phyloP scores from a whole-genome alignment of 140 eudicot species.

The Ambrosia hybrid region DNA sequence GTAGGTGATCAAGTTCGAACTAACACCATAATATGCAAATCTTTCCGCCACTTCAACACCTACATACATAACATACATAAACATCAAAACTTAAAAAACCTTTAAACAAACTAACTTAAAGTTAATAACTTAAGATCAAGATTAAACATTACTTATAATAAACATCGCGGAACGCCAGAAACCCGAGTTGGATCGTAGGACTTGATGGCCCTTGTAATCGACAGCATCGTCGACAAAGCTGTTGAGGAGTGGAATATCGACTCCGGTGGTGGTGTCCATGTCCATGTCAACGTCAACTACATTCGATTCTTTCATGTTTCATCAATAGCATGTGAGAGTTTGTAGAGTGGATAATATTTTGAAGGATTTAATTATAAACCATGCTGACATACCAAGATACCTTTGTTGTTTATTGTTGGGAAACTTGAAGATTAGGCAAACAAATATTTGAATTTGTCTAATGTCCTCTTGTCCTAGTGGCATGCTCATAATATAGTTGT shows the following conservation, averaged over 20 bases:
- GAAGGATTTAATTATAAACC: neutral
- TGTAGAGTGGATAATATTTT: neutral
- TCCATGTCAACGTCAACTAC: neutral
- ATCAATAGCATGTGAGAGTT: neutral
- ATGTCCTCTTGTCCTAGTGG: too few species aligned
- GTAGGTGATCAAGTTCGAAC: too few species aligned
- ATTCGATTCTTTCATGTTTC: neutral
- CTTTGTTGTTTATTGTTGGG: neutral
- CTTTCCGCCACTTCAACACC: too few species aligned
- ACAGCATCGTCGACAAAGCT: constrained; percentile 38
- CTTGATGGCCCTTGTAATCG: constrained; percentile 55
- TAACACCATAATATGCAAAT: too few species aligned
- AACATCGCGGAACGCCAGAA: constrained; percentile 60
- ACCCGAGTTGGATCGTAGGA: constrained; percentile 51
- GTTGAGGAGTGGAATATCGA: constrained; percentile 33
- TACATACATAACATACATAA: too few species aligned
- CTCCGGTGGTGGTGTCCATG: constrained; percentile 20
- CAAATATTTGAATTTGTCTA: neutral
- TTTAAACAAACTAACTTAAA: too few species aligned
- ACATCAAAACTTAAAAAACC: too few species aligned
- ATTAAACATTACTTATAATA: constrained; percentile 57
- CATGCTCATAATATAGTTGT: too few species aligned
- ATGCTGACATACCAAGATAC: neutral
- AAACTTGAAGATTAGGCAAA: neutral
- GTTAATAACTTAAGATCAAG: too few species aligned